phyloP scores from a whole-genome alignment of 228 moss, liverwort and hornwort species.

The Sphagnum fallax region DNA sequence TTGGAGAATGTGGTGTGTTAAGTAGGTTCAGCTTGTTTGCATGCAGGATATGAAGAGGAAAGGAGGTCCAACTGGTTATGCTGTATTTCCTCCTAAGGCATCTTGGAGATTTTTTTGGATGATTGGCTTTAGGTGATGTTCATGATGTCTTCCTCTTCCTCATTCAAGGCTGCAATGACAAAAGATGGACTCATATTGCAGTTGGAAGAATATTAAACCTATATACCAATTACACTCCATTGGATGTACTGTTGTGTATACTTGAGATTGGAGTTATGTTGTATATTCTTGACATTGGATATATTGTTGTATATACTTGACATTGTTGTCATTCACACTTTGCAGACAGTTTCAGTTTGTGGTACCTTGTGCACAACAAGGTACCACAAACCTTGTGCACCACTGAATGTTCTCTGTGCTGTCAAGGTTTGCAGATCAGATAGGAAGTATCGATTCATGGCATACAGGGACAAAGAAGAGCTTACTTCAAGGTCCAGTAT shows the following conservation, averaged over 20 bases:
- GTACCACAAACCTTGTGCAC: neutral
- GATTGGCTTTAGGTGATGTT: conserved; percentile 79
- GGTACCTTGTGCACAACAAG: too few relatives aligned
- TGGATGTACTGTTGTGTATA: neutral
- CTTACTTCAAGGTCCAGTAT: neutral
- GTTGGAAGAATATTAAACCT: too few relatives aligned
- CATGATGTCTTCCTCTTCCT: neutral
- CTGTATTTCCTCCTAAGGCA: conserved; percentile 82
- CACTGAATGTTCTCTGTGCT: conserved; percentile 6
- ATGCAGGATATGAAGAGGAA: conserved; percentile 82
- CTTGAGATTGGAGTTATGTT: neutral
- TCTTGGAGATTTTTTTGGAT: conserved; percentile 95
- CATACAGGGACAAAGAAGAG: conserved; percentile 48
- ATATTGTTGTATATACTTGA: neutral
- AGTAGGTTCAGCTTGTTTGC: too few relatives aligned
- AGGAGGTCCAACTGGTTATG: conserved; percentile 89
- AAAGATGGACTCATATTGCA: too few relatives aligned
- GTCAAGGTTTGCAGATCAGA: conserved; percentile 44
- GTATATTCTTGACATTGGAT: neutral
- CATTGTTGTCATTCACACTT: neutral
- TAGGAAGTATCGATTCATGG: conserved; percentile 81
- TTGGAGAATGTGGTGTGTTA: too few relatives aligned
- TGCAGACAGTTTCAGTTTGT: too few relatives aligned
- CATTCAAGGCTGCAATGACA: neutral
- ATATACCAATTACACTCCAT: neutral